phyloP scores from a whole-genome alignment of 371 early-diverging fungal genomes.

The Apophysomyces ossiformis region DNA sequence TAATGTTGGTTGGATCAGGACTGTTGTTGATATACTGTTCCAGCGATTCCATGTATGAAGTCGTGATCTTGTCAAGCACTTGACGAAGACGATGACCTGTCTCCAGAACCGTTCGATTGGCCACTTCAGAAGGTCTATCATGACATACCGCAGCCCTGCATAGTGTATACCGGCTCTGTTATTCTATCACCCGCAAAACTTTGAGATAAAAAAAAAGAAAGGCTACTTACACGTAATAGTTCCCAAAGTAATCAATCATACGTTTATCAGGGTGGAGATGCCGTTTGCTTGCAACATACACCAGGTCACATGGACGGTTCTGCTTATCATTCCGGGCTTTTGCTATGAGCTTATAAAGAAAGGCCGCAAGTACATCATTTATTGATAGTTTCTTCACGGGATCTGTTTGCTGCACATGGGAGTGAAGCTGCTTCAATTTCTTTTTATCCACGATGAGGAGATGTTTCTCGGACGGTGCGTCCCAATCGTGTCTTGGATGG shows the following conservation, averaged over 20 bases:
- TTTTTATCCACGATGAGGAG: constrained; percentile 15
- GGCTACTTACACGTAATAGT: constrained; percentile 20
- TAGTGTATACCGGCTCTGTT: too few relatives aligned
- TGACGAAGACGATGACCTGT: constrained; percentile 13
- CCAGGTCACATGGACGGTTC: constrained; percentile 16
- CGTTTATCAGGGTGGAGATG: constrained; percentile 20
- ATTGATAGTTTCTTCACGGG: background rate
- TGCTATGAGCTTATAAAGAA: constrained; percentile 14
- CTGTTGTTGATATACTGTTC: constrained; percentile 21
- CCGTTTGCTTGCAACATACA: constrained; percentile 14
- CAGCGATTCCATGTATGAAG: constrained; percentile 25
- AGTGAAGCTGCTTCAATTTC: constrained; percentile 4
- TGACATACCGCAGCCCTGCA: constrained; percentile 15
- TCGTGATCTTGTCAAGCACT: background rate
- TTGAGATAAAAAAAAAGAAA: background rate
- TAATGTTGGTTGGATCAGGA: constrained; percentile 8
- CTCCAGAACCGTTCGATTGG: constrained; percentile 10
- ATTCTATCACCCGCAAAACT: background rate
- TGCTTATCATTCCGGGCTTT: constrained; percentile 13
- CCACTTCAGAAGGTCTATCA: constrained; percentile 10
- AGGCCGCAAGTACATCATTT: constrained; percentile 6
- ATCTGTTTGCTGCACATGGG: constrained; percentile 6
- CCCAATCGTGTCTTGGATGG: background rate
- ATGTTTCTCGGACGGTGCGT: constrained; percentile 15
- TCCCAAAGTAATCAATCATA: constrained; percentile 25